Evolutionary conservation across 179 eudicot genomes (phyloP), one percentile per base, ranked within the genome.

Genomic region (Actinidia arguta): DNA sequence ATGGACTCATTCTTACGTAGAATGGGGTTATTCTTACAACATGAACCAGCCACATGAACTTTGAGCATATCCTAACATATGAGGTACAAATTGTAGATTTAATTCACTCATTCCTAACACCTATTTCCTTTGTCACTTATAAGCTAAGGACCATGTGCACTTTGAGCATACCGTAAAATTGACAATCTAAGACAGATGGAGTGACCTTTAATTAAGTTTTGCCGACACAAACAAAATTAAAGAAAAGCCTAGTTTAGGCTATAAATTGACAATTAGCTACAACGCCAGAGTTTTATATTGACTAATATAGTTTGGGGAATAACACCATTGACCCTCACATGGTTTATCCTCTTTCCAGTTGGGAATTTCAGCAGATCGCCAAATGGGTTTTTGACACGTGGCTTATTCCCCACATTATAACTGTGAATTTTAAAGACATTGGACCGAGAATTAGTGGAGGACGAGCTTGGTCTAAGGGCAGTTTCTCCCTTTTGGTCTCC

Each of bases 401-500:
- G 84, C 75, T 64, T 69, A 78, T 82, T 79, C 75, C 79, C 52
- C 78, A 17, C 20, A 77, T 1, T 22, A 42, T 44, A 36, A 63
- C 64, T 22, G 55, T 63, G 51, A 74, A 75, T 27, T 61, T 31
- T 17, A n/a, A 51, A 42, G 77, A 80, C 44, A 74, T n/a, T 42
- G 62, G 17, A 20, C 68, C 67, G 77, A 31, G 68, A 76, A 69
- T 62, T 56, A 84, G 83, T 61, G 86, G 87, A 78, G 78, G 79
- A 71, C 66, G 82, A 73, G 72, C 86, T 81, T 75, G 81, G 46
- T 83, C 82, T 46, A 73, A 61, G 82, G 80, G 67, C 54, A 50
- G 55, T 81, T 58, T 81, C 82, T 80, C 73, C 81, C 73, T 71
- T 73, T 12, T 73, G 85, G 88, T 87, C 84, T 80, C 87, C 90